Evolutionary conservation across 148 eudicot species (phyloP), one percentile per base, ranked within the genome.

Genomic region (Camellia granthamiana): DNA sequence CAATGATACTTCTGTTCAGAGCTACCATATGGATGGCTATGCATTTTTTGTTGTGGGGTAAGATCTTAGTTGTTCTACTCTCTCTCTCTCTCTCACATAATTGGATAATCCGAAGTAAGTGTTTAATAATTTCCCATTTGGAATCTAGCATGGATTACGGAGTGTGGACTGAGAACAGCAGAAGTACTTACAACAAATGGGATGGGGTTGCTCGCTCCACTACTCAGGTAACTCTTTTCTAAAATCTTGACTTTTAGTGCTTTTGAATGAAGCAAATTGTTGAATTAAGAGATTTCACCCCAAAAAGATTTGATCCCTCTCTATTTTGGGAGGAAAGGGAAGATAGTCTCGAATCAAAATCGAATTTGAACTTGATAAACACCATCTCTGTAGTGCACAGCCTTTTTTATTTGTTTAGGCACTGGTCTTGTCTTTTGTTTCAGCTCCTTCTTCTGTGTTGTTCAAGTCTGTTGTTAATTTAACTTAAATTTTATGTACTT

Each of bases 1-100:
- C 78, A 91, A 87, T 75, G 99, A 86, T 78, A 86, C 91, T 0
- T 82, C 83, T 81, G 86, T 96, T 75, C 94, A 92, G 87, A 96
- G 86, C 81, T 96, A 92, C 85, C 99, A 96, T 88, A 78, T 96
- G 76, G 98, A 93, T 84, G 99, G 99, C 82, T 91, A 93, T 81
- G 95, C 99, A 12, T 92, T 96, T 81, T 96, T 96, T 81, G 94
- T 96, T 75, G 99, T 93, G 18, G 99, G 99, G 99, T 96, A 89
- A 90, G 93, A 81, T 81, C 63, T 47, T 21, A 23, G 43, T 41
- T 67, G 30, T 23, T 51, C 41, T 42, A 0, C 42, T 10, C 41
- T 30, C 7, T 69, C 71, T 44, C 44, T 19, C 11, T 74, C 61
- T 78, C 21, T 71, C 30, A 6, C 5, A 42, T 13, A 21, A 69